Evolutionary conservation across 2,329 filamentous ascomycete species (phyloP).

Genomic region (Pseudocercospora musae): DNA sequence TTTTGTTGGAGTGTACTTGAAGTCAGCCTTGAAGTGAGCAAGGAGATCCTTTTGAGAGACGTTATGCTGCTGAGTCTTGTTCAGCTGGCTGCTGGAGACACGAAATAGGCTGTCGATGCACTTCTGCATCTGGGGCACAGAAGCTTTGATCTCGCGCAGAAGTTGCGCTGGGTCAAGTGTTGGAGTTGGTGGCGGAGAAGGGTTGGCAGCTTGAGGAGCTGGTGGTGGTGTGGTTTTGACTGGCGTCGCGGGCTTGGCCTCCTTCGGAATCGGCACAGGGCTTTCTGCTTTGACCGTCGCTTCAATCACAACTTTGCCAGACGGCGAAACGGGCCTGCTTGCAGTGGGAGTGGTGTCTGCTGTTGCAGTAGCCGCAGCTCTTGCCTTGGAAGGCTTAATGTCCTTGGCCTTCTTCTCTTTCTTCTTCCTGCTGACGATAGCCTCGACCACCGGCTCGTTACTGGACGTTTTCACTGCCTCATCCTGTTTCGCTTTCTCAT

Average conservation of each 20-base stretch:
- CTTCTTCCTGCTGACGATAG: constrained; percentile 77
- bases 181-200: constrained; percentile 34
- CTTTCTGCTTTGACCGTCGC: constrained; percentile 1
- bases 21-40: constrained; percentile 31
- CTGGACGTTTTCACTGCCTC: constrained; percentile 44
- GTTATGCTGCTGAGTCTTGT: constrained; percentile 31
- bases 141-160: constrained; percentile 32
- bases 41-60: constrained; percentile 30
- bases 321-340: constrained; percentile 31
- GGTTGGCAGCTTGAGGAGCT: constrained; percentile 25
- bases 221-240: constrained; percentile 15
- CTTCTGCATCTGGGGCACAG: constrained; percentile 33
- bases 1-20: constrained; percentile 35
- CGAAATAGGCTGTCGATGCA: constrained; percentile 36
- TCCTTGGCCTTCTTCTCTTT: constrained; percentile 68
- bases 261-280: constrained; percentile 7
- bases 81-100: constrained; percentile 27
- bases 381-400: constrained; percentile 27
- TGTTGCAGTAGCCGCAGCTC: constrained; percentile 22
- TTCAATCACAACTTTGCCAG: constrained; percentile 17
- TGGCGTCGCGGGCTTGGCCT: constrained; percentile 21
- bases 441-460: constrained; percentile 60
- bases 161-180: constrained; percentile 34
- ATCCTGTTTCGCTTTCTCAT: constrained; percentile 46
- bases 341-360: constrained; percentile 29